A percentile compares a stretch with the other conserved stretches of the same genome.
These are phyloP conservation scores for Cryptococcus sp. DNA, from an alignment of 1,284 basidiomycete genomes.

Conservation along the genomic window DNA sequence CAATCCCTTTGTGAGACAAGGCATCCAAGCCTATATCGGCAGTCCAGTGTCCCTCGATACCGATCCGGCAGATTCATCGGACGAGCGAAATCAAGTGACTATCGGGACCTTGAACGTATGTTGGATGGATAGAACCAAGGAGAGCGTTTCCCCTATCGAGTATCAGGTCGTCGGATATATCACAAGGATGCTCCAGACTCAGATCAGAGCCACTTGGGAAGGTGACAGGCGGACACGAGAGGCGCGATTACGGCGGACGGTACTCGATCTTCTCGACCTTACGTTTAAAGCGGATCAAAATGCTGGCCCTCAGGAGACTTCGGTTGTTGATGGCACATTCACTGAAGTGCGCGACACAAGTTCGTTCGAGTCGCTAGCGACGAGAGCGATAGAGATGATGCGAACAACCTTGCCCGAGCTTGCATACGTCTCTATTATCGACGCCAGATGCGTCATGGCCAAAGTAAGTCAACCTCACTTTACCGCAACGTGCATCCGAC, in stretches of 20 bases:
- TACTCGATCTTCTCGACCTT: conserved; percentile 21
- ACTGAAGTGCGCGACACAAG: no score
- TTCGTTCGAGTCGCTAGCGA: no score
- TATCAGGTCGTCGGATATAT: conserved; percentile 16
- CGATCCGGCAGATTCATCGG: conserved; percentile 6
- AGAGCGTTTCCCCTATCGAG: not conserved
- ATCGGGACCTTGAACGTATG: conserved; percentile 19
- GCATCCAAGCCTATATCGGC: conserved; percentile 16
- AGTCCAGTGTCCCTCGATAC: conserved; percentile 12
- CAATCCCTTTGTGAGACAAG: conserved; percentile 16
- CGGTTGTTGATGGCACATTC: no score
- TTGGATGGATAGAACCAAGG: conserved; percentile 2
- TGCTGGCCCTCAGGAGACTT: no score
- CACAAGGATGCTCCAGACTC: conserved; percentile 22
- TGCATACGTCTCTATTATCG: no score
- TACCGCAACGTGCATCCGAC: no score
- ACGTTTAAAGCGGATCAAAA: conserved; percentile 9
- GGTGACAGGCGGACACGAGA: conserved; percentile 23
- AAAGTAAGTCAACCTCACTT: no score
- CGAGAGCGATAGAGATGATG: no score
- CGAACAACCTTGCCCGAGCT: no score
- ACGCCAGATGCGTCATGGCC: no score
- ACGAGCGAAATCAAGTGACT: conserved; percentile 3
- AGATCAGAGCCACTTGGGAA: conserved; percentile 31
- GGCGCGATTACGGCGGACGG: conserved; percentile 10